Conservation (phyloP, 345 rosid species). For the Mallotus nudiflorus region DNA sequence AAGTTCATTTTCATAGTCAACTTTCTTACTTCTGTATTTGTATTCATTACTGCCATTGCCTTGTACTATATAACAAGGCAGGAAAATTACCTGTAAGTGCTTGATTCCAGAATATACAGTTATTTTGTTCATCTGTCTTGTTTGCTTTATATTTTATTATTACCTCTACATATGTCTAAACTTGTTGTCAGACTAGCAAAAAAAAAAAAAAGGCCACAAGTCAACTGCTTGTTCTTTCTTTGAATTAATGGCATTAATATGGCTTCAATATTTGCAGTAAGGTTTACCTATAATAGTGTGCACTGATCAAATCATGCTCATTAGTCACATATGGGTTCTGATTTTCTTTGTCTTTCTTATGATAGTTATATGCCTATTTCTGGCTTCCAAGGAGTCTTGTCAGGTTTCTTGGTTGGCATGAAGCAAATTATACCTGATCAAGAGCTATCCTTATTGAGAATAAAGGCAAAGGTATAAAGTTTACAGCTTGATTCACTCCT, state of each 20-base stretch:
- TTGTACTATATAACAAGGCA: slow-evolving; percentile 74
- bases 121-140: not conserved
- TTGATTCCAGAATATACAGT: not conserved
- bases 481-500: not conserved
- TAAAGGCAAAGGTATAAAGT: slow-evolving; percentile 76
- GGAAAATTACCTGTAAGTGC: slow-evolving; percentile 87
- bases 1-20: slow-evolving; percentile 87
- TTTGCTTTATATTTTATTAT: not conserved
- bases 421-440: slow-evolving; percentile 97
- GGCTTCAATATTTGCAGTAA: not conserved
- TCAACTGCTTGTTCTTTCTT: not conserved
- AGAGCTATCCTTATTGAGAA: slow-evolving; percentile 65
- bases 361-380: slow-evolving; percentile 92
- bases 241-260: not conserved
- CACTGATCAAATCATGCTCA: not conserved
- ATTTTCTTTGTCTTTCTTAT: slow-evolving; percentile 26
- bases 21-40: slow-evolving; percentile 75
- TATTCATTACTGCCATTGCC: slow-evolving; percentile 79
- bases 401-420: slow-evolving; percentile 88
- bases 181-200: not conserved
- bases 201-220: not conserved
- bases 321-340: not conserved
- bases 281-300: not conserved
- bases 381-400: slow-evolving; percentile 89
- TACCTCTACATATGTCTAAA: not conserved